Percentiles rank a stretch among this genome's conserved stretches.
Conservation (phyloP, 148 eudicot species). For the Nepenthes gracilis region DNA sequence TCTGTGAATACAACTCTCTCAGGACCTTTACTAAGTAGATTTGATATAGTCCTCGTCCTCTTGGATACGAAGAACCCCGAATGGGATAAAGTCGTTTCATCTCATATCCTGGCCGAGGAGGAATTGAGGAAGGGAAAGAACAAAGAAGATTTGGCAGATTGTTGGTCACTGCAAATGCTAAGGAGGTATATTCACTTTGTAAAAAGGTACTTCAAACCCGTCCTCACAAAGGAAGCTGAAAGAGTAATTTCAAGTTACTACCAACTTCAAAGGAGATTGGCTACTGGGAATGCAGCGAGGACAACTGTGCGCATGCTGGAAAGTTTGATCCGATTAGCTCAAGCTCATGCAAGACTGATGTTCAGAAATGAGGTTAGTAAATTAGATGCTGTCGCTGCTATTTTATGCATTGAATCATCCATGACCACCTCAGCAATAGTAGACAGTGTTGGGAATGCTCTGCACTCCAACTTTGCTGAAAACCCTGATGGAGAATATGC, state of each 20-base stretch:
- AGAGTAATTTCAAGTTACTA: constrained; percentile 78
- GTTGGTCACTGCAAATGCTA: constrained; percentile 81
- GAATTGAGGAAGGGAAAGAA: constrained; percentile 23
- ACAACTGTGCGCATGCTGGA: constrained; percentile 95
- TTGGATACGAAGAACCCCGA: constrained; percentile 90
- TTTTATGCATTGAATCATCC: constrained; percentile 93
- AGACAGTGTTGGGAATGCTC: constrained; percentile 78
- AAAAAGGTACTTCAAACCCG: constrained; percentile 71
- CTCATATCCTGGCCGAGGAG: constrained; percentile 84
- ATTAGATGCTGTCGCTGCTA: constrained; percentile 85
- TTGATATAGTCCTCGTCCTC: constrained; percentile 88
- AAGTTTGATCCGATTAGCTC: constrained; percentile 89
- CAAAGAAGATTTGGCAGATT: constrained; percentile 38
- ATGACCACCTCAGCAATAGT: constrained; percentile 97
- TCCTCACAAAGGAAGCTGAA: constrained; percentile 85
- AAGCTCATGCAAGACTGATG: constrained; percentile 97
- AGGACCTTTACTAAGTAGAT: constrained; percentile 93
- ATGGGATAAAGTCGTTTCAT: constrained; percentile 95
- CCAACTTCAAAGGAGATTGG: constrained; percentile 87
- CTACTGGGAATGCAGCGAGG: constrained; percentile 79
- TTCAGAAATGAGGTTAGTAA: constrained; percentile 79
- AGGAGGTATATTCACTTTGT: constrained; percentile 79
- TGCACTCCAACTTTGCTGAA: constrained; percentile 87
- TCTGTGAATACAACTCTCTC: constrained; percentile 94
- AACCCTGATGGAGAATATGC: constrained; percentile 85